A percentile compares a stretch with the other conserved stretches of the same genome.
phyloP scores from a whole-genome alignment of 495 filamentous ascomycete genomes.

The Podospora tetraspora region DNA sequence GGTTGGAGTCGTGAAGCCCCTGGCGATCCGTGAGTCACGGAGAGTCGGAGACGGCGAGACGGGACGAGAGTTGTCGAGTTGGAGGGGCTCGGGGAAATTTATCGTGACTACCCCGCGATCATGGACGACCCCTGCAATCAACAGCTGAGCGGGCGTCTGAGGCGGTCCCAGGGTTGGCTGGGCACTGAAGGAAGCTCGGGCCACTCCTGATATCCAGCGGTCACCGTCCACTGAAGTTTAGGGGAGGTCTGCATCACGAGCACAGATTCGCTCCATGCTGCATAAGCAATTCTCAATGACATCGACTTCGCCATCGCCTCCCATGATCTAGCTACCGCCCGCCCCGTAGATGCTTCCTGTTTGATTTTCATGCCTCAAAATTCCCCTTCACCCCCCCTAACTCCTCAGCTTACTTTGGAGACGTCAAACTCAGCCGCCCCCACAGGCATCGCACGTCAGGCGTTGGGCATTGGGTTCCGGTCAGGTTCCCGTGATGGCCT shows the following conservation, averaged over 20 bases:
- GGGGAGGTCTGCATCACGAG: neutral
- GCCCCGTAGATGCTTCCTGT: neutral
- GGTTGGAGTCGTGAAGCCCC: conserved; percentile 18
- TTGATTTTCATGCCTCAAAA: neutral
- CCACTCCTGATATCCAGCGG: conserved; percentile 1
- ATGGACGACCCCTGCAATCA: conserved; percentile 5
- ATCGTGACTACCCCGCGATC: conserved; percentile 16
- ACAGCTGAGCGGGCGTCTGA: neutral
- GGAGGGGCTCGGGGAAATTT: conserved; percentile 21
- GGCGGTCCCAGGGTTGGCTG: neutral
- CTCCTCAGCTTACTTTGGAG: neutral
- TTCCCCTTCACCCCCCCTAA: neutral
- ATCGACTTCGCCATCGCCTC: neutral
- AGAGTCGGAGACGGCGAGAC: conserved; percentile 4
- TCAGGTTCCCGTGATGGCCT: conserved; percentile 19
- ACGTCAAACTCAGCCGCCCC: neutral
- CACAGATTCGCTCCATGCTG: neutral
- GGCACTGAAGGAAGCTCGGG: conserved; percentile 2
- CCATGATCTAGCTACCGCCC: neutral
- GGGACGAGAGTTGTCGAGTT: neutral
- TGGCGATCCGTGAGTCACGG: conserved; percentile 26
- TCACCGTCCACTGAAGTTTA: neutral
- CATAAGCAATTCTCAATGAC: neutral
- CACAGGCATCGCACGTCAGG: neutral
- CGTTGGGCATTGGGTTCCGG: neutral